Evolutionary conservation across 495 filamentous ascomycete genomes (phyloP).

Genomic region (Penicillium roqueforti): DNA sequence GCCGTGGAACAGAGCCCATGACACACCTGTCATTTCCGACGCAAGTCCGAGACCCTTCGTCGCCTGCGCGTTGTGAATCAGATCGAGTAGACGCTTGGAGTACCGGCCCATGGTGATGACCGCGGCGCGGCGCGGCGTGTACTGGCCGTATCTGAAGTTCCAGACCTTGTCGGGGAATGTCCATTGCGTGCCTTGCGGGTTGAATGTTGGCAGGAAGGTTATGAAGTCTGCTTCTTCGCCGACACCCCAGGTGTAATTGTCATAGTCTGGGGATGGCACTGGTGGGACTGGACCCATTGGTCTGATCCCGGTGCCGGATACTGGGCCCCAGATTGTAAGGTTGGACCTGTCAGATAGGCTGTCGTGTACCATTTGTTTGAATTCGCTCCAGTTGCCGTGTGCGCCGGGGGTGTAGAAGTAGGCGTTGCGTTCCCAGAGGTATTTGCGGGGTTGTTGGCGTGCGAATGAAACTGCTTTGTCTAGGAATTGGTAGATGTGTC

Average conservation of each 20-base stretch:
- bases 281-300: constrained; percentile 60
- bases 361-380: constrained; percentile 48
- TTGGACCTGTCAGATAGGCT: constrained; percentile 31
- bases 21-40: constrained; percentile 67
- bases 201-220: constrained; percentile 65
- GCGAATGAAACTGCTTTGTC: constrained; percentile 57
- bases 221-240: constrained; percentile 75
- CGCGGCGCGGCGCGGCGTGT: constrained; percentile 60
- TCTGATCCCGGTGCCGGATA: constrained; percentile 35
- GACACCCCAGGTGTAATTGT: constrained; percentile 68
- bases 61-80: constrained; percentile 26
- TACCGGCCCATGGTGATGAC: constrained; percentile 64
- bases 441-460: constrained; percentile 58
- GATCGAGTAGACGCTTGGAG: constrained; percentile 48
- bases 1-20: constrained; percentile 63
- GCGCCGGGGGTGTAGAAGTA: constrained; percentile 64
- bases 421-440: constrained; percentile 70
- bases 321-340: constrained; percentile 56
- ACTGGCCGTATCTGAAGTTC: constrained; percentile 26
- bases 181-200: constrained; percentile 61
- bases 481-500: constrained; percentile 67
- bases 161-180: constrained; percentile 49
- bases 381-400: constrained; percentile 57
- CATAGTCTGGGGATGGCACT: constrained; percentile 47
- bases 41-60: constrained; percentile 52